Evolutionary conservation across 2,329 filamentous ascomycete genomes (phyloP).

Genomic region (Ceratocystis lukuohia): DNA sequence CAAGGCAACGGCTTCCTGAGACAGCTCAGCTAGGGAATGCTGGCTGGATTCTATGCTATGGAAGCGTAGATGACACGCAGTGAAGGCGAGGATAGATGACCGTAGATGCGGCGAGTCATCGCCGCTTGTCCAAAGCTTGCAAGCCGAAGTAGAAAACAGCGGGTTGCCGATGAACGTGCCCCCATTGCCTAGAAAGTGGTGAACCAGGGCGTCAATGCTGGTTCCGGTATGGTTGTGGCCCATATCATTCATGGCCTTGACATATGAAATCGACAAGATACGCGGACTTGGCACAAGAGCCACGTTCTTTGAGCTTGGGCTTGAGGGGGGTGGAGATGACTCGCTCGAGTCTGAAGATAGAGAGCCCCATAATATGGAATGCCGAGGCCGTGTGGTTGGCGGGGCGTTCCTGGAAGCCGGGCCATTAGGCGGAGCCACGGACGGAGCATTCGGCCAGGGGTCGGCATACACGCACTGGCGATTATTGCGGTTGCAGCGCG

Average conservation of each 20-base stretch:
- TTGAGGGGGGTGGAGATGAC: background rate
- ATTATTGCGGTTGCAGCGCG: slow-evolving; percentile 21
- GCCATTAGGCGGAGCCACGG: background rate
- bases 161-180: slow-evolving; percentile 21
- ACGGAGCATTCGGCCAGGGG: background rate
- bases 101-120: slow-evolving; percentile 21
- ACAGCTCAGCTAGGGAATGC: slow-evolving; percentile 22
- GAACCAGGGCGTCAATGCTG: slow-evolving; percentile 15
- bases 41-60: slow-evolving; percentile 6
- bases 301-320: background rate
- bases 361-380: background rate
- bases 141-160: slow-evolving; percentile 19
- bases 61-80: slow-evolving; percentile 23
- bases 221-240: slow-evolving; percentile 12
- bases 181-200: slow-evolving; percentile 15
- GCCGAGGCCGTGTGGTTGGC: background rate
- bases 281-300: slow-evolving; percentile 7
- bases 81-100: slow-evolving; percentile 22
- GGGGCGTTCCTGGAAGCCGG: background rate
- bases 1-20: slow-evolving; percentile 22
- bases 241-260: slow-evolving; percentile 11
- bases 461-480: slow-evolving; percentile 19
- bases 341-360: slow-evolving; percentile 2
- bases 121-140: slow-evolving; percentile 14
- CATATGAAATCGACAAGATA: slow-evolving; percentile 14